These are phyloP conservation scores for Mollisiaceae sp. DNA, from an alignment of 2,329 filamentous ascomycete genomes.

Conservation along the genomic window DNA sequence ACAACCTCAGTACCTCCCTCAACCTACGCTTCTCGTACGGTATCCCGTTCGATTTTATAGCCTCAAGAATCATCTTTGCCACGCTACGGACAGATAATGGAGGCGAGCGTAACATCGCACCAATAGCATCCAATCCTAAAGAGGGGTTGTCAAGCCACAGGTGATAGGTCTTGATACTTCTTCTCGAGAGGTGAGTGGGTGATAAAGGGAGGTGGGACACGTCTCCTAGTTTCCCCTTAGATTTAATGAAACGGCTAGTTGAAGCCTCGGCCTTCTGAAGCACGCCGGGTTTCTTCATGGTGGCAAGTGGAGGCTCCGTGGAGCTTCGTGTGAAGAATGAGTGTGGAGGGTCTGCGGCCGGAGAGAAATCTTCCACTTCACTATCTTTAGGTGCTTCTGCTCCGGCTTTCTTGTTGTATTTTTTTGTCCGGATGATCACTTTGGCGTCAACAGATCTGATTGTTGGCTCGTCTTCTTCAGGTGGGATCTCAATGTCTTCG, in stretches of 20 bases:
- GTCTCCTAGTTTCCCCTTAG: constrained; percentile 1
- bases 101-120: constrained; percentile 61
- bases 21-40: constrained; percentile 55
- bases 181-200: constrained; percentile 20
- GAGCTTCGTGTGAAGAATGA: background rate
- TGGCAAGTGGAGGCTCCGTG: too few relatives aligned
- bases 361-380: background rate
- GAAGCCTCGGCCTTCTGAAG: background rate
- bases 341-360: background rate
- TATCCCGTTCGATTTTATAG: constrained; percentile 56
- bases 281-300: background rate
- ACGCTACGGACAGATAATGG: constrained; percentile 63
- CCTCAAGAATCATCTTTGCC: constrained; percentile 61
- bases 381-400: background rate
- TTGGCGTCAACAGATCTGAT: constrained; percentile 20
- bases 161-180: constrained; percentile 57
- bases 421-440: background rate
- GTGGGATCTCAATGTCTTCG: constrained; percentile 46
- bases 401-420: background rate
- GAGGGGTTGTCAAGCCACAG: constrained; percentile 64
- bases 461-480: constrained; percentile 38
- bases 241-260: background rate
- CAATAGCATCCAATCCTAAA: constrained; percentile 55
- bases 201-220: constrained; percentile 26
- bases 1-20: constrained; percentile 46